Conservation (phyloP, 2,329 filamentous ascomycete species). For the Botryotinia narcissicola region DNA sequence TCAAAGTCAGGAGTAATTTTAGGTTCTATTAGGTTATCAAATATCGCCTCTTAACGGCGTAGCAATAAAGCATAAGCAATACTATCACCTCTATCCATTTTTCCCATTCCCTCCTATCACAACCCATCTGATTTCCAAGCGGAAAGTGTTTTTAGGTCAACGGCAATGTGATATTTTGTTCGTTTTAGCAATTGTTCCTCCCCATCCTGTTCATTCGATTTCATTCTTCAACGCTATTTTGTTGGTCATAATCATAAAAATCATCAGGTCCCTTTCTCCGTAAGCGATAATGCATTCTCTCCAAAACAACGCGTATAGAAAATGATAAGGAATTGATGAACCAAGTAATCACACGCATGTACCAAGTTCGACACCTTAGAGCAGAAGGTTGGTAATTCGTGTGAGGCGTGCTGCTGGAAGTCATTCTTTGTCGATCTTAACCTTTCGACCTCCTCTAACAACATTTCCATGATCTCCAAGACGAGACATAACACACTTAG, state of each 20-base stretch:
- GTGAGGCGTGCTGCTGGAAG: conserved; percentile 1
- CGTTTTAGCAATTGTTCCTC: background rate
- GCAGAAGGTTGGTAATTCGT: background rate
- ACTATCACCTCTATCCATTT: conserved; percentile 13
- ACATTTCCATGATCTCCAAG: conserved; percentile 34
- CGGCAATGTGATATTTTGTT: background rate
- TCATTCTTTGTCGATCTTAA: conserved; percentile 31
- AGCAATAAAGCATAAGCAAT: conserved; percentile 19
- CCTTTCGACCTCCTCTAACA: conserved; percentile 38
- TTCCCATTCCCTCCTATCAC: conserved; percentile 4
- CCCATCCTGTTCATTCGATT: background rate
- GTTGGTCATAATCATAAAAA: conserved; percentile 11
- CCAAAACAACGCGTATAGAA: background rate
- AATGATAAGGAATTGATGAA: background rate
- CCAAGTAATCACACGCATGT: background rate
- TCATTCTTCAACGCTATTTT: background rate
- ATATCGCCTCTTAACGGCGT: conserved; percentile 11
- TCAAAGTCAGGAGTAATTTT: background rate
- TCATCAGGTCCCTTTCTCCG: background rate
- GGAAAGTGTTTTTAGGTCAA: background rate
- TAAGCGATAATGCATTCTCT: conserved; percentile 3
- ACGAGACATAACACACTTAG: conserved; percentile 86
- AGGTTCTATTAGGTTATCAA: conserved; percentile 18
- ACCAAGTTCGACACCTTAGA: conserved; percentile 1
- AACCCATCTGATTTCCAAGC: conserved; percentile 19